Evolutionary conservation across 495 filamentous ascomycete genomes (phyloP).

Genomic region (Trichoderma asperelloides): DNA sequence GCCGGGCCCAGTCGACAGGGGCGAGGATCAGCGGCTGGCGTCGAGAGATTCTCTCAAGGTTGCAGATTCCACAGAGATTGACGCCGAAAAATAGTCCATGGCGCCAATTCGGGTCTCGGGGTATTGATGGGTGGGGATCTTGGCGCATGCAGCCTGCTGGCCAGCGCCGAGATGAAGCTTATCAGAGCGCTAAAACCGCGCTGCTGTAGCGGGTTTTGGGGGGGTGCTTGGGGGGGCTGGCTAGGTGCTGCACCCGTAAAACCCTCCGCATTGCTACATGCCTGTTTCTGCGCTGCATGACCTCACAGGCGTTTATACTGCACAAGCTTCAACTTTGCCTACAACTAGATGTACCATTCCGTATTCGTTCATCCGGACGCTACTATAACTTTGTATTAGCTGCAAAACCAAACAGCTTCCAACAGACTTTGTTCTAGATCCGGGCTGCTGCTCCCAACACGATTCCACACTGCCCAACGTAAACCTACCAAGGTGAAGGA

Average conservation of each 20-base stretch:
- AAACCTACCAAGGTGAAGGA: too few species aligned
- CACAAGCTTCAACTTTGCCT: too few species aligned
- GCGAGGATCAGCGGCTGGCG: not conserved
- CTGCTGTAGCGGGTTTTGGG: not conserved
- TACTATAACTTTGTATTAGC: too few species aligned
- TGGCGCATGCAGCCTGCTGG: not conserved
- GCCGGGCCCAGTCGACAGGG: not conserved
- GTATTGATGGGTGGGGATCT: not conserved
- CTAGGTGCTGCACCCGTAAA: not conserved
- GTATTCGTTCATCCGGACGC: too few species aligned
- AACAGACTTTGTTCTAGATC: too few species aligned
- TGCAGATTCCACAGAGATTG: not conserved
- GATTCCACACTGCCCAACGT: too few species aligned
- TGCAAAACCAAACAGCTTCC: too few species aligned
- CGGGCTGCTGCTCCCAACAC: too few species aligned
- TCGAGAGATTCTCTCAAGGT: not conserved
- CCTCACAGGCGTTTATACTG: not conserved
- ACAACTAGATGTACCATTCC: too few species aligned
- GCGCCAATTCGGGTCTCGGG: conserved; percentile 6
- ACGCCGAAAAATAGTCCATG: conserved; percentile 7
- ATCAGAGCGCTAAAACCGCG: conserved; percentile 4
- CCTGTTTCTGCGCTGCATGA: not conserved
- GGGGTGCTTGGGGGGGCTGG: not conserved
- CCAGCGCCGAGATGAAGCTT: not conserved
- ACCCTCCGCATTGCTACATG: not conserved